Evolutionary conservation across 1,139 yeast species (phyloP).

Genomic region (Suhomyces yuchorum): DNA sequence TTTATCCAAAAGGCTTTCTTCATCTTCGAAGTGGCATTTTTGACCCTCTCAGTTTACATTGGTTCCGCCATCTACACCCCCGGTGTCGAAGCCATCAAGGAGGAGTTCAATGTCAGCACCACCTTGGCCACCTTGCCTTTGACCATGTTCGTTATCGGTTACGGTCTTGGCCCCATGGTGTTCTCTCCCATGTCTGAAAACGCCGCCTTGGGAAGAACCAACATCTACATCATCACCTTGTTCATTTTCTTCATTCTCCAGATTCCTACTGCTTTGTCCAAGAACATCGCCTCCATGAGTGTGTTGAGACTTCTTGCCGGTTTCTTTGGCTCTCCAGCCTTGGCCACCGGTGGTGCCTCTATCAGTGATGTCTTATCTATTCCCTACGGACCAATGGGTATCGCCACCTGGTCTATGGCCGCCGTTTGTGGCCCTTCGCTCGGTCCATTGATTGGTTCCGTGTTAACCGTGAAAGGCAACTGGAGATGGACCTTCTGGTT

Average conservation of each 20-base stretch:
- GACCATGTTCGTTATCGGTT: constrained; percentile 40
- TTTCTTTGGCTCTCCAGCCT: constrained; percentile 38
- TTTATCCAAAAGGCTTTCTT: constrained; percentile 37
- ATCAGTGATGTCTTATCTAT: constrained; percentile 30
- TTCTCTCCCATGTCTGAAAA: constrained; percentile 43
- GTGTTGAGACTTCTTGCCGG: constrained; percentile 38
- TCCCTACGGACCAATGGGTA: constrained; percentile 35
- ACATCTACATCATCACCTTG: constrained; percentile 33
- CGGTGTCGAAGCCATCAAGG: constrained; percentile 38
- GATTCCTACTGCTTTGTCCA: constrained; percentile 32
- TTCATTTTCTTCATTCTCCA: constrained; percentile 36
- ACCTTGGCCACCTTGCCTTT: constrained; percentile 37
- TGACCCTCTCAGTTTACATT: constrained; percentile 59
- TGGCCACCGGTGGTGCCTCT: constrained; percentile 44
- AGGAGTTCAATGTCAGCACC: constrained; percentile 28
- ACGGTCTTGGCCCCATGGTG: constrained; percentile 43
- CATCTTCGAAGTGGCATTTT: constrained; percentile 40
- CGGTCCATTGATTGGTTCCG: constrained; percentile 42
- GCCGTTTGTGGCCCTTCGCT: constrained; percentile 41
- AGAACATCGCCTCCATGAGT: constrained; percentile 34
- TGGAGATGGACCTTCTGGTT: constrained; percentile 49
- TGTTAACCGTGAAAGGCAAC: constrained; percentile 29
- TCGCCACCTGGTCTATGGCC: constrained; percentile 38
- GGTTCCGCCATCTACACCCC: constrained; percentile 66
- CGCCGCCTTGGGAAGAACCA: constrained; percentile 55